These are phyloP conservation scores for Saccharomycopsis guyanensis DNA, from an alignment of 805 yeast species.

Conservation along the genomic window DNA sequence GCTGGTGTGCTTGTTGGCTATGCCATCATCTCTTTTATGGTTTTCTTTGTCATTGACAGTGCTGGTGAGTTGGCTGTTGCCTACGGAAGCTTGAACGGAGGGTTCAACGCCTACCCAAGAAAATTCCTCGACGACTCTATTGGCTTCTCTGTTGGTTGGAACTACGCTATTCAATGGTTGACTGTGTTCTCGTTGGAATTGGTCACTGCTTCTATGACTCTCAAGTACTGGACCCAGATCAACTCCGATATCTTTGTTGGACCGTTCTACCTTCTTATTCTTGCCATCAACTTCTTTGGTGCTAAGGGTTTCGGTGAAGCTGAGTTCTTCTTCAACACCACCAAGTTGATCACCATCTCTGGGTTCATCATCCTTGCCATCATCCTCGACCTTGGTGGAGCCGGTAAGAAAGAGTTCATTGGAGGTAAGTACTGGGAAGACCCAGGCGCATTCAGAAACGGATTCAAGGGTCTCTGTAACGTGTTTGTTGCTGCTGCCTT, in stretches of 20 bases:
- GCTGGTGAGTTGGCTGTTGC: constrained; percentile 62
- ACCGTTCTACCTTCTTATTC: constrained; percentile 41
- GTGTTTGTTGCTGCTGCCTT: constrained; percentile 51
- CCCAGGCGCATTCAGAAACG: constrained; percentile 49
- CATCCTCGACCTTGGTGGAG: constrained; percentile 36
- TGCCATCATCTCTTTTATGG: constrained; percentile 47
- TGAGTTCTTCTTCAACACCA: constrained; percentile 55
- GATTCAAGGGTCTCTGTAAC: constrained; percentile 47
- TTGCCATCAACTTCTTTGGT: constrained; percentile 43
- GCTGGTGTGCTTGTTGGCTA: constrained; percentile 47
- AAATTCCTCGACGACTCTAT: constrained; percentile 49
- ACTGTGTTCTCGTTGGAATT: constrained; percentile 55
- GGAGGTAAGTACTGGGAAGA: constrained; percentile 44
- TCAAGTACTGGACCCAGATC: constrained; percentile 50
- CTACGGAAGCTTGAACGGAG: constrained; percentile 52
- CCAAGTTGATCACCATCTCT: constrained; percentile 56
- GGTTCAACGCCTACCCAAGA: constrained; percentile 51
- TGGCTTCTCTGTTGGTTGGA: constrained; percentile 56
- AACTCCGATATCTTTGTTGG: constrained; percentile 52
- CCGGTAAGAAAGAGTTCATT: constrained; percentile 37
- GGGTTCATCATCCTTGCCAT: constrained; percentile 51
- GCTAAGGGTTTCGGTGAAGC: constrained; percentile 56
- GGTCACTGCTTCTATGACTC: constrained; percentile 57
- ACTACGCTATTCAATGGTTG: constrained; percentile 57
- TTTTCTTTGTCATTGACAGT: constrained; percentile 53